A percentile compares a stretch with the other conserved stretches of the same genome.
phyloP scores from a whole-genome alignment of 108 stramenopile genomes.

The Discostella stelligeroides region DNA sequence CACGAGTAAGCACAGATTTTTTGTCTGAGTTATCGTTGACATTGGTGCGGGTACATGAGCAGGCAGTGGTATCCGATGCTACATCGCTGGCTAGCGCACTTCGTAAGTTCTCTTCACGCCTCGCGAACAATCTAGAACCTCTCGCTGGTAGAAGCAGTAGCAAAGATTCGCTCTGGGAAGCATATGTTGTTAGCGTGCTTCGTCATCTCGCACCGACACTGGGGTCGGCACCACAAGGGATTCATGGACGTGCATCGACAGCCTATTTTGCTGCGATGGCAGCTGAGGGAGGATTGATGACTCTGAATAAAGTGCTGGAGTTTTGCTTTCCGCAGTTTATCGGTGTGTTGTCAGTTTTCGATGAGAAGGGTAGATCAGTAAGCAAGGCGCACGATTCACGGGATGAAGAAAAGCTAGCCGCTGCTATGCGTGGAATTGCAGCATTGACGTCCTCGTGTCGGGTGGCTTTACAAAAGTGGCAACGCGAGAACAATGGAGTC shows the following conservation, averaged over 20 bases:
- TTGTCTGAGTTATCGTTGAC: slow-evolving; percentile 43
- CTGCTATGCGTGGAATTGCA: slow-evolving; percentile 71
- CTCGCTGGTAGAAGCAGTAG: neutral
- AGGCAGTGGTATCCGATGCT: slow-evolving; percentile 40
- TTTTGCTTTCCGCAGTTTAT: slow-evolving; percentile 53
- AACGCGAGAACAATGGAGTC: slow-evolving; percentile 52
- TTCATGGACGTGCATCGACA: slow-evolving; percentile 63
- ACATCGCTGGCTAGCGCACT: slow-evolving; percentile 61
- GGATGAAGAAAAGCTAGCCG: slow-evolving; percentile 56
- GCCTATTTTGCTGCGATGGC: slow-evolving; percentile 79
- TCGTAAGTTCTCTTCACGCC: slow-evolving; percentile 61
- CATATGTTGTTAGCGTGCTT: slow-evolving; percentile 61
- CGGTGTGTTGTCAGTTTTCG: slow-evolving; percentile 18
- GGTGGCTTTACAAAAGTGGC: slow-evolving; percentile 49
- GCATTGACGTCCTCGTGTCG: slow-evolving; percentile 72
- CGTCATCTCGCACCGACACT: slow-evolving; percentile 45
- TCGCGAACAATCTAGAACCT: slow-evolving; percentile 59
- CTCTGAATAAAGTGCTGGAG: slow-evolving; percentile 60
- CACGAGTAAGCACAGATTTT: slow-evolving; percentile 25
- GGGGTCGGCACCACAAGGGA: slow-evolving; percentile 53
- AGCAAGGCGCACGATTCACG: slow-evolving; percentile 5
- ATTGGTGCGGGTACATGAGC: slow-evolving; percentile 43
- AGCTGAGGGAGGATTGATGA: slow-evolving; percentile 65
- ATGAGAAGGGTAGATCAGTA: slow-evolving; percentile 17
- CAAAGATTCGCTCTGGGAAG: slow-evolving; percentile 52